Evolutionary conservation across 2,329 filamentous ascomycete species (phyloP).

Genomic region (Trichoderma gracile): DNA sequence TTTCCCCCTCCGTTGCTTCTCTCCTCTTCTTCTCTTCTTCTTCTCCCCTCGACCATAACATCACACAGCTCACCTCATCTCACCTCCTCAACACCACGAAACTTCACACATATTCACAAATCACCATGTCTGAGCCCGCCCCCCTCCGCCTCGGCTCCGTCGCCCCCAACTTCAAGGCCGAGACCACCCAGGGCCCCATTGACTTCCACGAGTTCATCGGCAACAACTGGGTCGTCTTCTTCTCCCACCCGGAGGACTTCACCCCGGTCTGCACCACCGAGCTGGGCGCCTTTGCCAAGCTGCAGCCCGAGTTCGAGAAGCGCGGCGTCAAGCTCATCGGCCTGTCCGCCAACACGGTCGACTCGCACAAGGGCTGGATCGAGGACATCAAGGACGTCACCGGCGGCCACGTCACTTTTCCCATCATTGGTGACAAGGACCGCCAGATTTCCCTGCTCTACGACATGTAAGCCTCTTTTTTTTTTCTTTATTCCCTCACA

Average conservation of each 20-base stretch:
- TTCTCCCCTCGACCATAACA: not conserved
- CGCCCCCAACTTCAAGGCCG: slow-evolving; percentile 81
- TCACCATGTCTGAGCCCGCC: slow-evolving; percentile 38
- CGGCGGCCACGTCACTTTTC: slow-evolving; percentile 69
- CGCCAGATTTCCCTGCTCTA: slow-evolving; percentile 74
- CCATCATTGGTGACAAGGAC: slow-evolving; percentile 79
- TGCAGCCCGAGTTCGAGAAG: slow-evolving; percentile 84
- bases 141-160: slow-evolving; percentile 62
- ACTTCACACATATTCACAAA: no score
- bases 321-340: slow-evolving; percentile 90
- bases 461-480: slow-evolving; percentile 64
- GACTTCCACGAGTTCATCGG: slow-evolving; percentile 82
- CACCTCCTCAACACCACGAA: slow-evolving; percentile 6
- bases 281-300: slow-evolving; percentile 87
- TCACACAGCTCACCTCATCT: not conserved
- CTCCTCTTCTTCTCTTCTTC: not conserved
- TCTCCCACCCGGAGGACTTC: slow-evolving; percentile 87
- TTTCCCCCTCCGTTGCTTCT: not conserved
- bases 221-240: slow-evolving; percentile 77
- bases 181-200: slow-evolving; percentile 75
- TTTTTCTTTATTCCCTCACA: no score
- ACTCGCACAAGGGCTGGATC: slow-evolving; percentile 86
- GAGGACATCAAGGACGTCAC: slow-evolving; percentile 82
- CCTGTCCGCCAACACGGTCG: slow-evolving; percentile 81
- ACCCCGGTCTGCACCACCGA: slow-evolving; percentile 96